Conservation (phyloP, 1,139 yeast genomes). For the Nematodospora anomalae region DNA sequence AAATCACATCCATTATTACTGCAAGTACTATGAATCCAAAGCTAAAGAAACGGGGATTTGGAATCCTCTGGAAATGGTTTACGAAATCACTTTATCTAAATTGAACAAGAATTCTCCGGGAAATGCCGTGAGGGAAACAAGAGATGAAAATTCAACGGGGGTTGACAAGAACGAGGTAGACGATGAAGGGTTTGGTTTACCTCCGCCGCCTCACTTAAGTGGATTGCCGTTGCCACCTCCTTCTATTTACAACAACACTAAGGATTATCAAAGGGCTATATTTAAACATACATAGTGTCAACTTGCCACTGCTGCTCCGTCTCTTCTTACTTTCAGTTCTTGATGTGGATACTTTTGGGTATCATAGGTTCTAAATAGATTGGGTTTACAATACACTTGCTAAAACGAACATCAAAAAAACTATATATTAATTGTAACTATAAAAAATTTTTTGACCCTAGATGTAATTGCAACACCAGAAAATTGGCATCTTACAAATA, state of each 20-base stretch:
- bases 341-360: too few species aligned
- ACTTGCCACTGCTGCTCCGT: too few species aligned
- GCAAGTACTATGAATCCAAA: constrained; percentile 70
- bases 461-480: not conserved
- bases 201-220: constrained; percentile 36
- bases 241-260: constrained; percentile 25
- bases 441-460: not conserved
- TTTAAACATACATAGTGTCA: constrained; percentile 12
- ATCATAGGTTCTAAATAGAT: too few species aligned
- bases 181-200: constrained; percentile 23
- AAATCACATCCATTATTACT: constrained; percentile 72
- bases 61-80: constrained; percentile 39
- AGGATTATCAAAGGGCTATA: constrained; percentile 22
- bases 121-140: constrained; percentile 5
- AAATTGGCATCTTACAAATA: too few species aligned
- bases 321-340: too few species aligned
- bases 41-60: constrained; percentile 52
- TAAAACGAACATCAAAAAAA: too few species aligned
- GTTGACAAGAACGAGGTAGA: constrained; percentile 1
- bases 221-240: constrained; percentile 39
- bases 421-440: not conserved
- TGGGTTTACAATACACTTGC: too few species aligned
- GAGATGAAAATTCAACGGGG: constrained; percentile 19
- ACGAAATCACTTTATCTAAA: constrained; percentile 39
- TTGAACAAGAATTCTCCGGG: constrained; percentile 52